Evolutionary conservation across 1,284 basidiomycete species (phyloP).

Genomic region (Austropuccinia psidii): DNA sequence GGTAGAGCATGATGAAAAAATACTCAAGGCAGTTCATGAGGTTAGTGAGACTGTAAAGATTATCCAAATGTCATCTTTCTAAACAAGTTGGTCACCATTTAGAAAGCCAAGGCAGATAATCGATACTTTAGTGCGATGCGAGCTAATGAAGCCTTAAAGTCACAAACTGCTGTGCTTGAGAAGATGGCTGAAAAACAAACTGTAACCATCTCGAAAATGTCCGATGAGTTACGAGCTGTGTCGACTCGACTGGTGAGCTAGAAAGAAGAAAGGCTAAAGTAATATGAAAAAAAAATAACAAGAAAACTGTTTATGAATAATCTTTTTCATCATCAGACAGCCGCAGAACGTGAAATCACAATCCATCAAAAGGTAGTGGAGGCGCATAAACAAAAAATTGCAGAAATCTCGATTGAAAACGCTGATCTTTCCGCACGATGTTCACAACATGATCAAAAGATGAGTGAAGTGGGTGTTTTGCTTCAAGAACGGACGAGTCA

Average conservation of each 20-base stretch:
- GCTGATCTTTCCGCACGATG: conserved; percentile 25
- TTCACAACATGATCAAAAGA: conserved; percentile 45
- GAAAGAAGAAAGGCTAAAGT: too few species aligned
- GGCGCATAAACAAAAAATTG: conserved; percentile 50
- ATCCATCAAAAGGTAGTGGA: conserved; percentile 51
- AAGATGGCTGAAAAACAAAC: conserved; percentile 68
- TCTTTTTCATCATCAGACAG: conserved; percentile 49
- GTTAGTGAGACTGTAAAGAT: conserved; percentile 38
- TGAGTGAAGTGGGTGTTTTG: conserved; percentile 46
- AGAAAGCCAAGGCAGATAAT: conserved; percentile 89
- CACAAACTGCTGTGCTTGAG: conserved; percentile 63
- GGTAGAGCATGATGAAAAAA: conserved; percentile 64
- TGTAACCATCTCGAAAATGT: conserved; percentile 63
- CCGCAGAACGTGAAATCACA: conserved; percentile 53
- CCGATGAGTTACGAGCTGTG: conserved; percentile 60
- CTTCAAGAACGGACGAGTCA: conserved; percentile 48
- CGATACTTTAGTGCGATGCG: conserved; percentile 88
- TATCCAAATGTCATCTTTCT: background rate
- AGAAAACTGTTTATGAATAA: background rate
- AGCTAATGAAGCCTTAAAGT: conserved; percentile 72
- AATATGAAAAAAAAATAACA: conserved; percentile 9
- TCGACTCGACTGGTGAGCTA: conserved; percentile 56
- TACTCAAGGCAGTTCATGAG: conserved; percentile 52
- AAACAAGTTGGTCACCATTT: conserved; percentile 14
- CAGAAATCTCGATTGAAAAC: conserved; percentile 45